Evolutionary conservation across 306 rosid genomes (phyloP), one percentile per base, ranked within the genome.

Genomic region (Datisca glomerata): DNA sequence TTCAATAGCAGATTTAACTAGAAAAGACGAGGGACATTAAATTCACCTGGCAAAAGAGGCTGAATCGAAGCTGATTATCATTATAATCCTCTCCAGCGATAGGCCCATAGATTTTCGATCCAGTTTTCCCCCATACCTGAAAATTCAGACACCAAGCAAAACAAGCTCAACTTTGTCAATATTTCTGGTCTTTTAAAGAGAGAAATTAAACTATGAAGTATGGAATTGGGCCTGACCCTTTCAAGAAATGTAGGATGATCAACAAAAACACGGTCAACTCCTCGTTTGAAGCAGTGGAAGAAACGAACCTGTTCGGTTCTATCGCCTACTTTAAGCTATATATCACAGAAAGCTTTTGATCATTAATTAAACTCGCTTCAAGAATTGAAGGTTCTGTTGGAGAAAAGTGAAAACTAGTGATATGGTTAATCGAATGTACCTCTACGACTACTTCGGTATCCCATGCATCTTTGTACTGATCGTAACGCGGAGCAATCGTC

Each of bases 401-500:
- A n/a, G n/a, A n/a, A n/a, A n/a, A n/a, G n/a, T n/a, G n/a, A n/a
- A n/a, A n/a, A n/a, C n/a, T n/a, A n/a, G n/a, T n/a, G n/a, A n/a
- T n/a, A n/a, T n/a, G n/a, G n/a, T n/a, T n/a, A 58, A 29, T 6
- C 6, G 34, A 1, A 29, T 2, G 31, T 74, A 74, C 89, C 94
- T 82, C 81, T 46, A 47, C 3, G 24, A 3, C 13, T 21, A 75
- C 76, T 39, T 21, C 25, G 38, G 94, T 78, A 41, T 78, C 94
- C 94, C 94, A 82, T 22, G 85, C 89, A 64, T 82, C 94, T 64
- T 72, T 82, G 79, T 82, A 82, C 49, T 82, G 94, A 11, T 82
- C 94, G 47, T 82, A 64, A 15, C 94, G 81, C 0, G 94, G 94
- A 34, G 72, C 6, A 1, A 82, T 21, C 0, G 85, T 78, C 94